These are phyloP conservation scores for Bipolaris cookei DNA, from an alignment of 2,329 filamentous ascomycete genomes.

Conservation along the genomic window DNA sequence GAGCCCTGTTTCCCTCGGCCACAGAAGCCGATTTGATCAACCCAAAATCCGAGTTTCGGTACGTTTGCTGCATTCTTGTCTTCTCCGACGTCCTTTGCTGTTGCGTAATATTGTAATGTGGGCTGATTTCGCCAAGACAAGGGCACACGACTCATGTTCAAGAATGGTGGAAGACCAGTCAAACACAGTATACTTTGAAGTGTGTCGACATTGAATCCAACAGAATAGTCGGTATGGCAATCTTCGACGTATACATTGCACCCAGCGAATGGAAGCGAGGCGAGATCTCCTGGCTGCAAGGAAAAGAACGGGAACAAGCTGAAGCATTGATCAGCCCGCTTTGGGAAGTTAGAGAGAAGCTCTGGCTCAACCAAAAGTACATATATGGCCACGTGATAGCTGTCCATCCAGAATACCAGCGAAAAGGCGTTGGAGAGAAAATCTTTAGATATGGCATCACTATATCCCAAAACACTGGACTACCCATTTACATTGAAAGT, in stretches of 20 bases:
- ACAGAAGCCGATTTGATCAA: constrained; percentile 28
- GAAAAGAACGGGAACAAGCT: constrained; percentile 53
- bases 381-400: constrained; percentile 52
- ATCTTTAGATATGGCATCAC: constrained; percentile 52
- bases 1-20: constrained; percentile 52
- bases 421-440: constrained; percentile 52
- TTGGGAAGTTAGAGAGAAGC: constrained; percentile 29
- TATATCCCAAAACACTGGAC: constrained; percentile 42
- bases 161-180: constrained; percentile 48
- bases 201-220: constrained; percentile 54
- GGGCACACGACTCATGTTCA: constrained; percentile 53
- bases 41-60: constrained; percentile 34
- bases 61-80: constrained; percentile 3
- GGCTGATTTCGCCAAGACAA: constrained; percentile 39
- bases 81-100: not conserved
- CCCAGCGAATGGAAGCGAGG: constrained; percentile 54
- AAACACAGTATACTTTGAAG: constrained; percentile 57
- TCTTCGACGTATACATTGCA: constrained; percentile 54
- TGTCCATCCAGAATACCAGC: constrained; percentile 53
- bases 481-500: constrained; percentile 59
- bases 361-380: constrained; percentile 32
- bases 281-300: constrained; percentile 56
- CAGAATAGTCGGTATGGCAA: constrained; percentile 56
- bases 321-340: constrained; percentile 53
- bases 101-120: not conserved